A percentile compares a stretch with the other conserved stretches of the same genome.
phyloP scores from a whole-genome alignment of 1,284 basidiomycete genomes.

The Puccinia novopanici region DNA sequence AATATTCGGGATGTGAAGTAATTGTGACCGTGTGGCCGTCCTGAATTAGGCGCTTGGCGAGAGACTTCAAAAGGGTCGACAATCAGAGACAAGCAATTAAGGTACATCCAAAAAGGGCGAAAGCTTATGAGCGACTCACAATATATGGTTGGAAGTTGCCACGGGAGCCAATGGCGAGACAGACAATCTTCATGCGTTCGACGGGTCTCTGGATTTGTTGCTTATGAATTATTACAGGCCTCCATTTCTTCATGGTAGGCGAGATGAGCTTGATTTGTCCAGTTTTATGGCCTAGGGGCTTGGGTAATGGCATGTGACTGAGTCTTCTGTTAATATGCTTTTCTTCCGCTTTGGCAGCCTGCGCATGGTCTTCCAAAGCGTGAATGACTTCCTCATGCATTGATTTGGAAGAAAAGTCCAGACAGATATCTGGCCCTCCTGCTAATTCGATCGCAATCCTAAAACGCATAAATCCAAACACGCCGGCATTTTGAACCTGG shows the following conservation, averaged over 20 bases:
- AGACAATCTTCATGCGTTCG: slow-evolving; percentile 68
- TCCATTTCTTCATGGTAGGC: neutral
- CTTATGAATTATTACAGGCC: slow-evolving; percentile 6
- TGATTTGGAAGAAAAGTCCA: slow-evolving; percentile 54
- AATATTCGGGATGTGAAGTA: slow-evolving; percentile 90
- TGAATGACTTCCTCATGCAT: slow-evolving; percentile 53
- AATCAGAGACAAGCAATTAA: slow-evolving; percentile 25
- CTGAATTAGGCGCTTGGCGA: slow-evolving; percentile 85
- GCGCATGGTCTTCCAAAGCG: neutral
- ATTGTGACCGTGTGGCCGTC: slow-evolving; percentile 84
- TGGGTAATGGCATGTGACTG: slow-evolving; percentile 22
- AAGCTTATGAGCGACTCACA: slow-evolving; percentile 49
- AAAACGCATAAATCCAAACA: slow-evolving; percentile 56
- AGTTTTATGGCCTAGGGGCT: slow-evolving; percentile 22
- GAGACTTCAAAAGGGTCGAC: slow-evolving; percentile 52
- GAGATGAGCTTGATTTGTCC: neutral
- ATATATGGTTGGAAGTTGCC: slow-evolving; percentile 75
- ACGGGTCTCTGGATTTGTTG: slow-evolving; percentile 9
- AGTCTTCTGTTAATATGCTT: slow-evolving; percentile 25
- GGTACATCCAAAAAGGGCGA: neutral
- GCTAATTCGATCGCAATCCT: slow-evolving; percentile 55
- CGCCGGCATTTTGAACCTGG: slow-evolving; percentile 52
- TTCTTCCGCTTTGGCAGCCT: slow-evolving; percentile 11
- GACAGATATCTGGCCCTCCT: slow-evolving; percentile 55
- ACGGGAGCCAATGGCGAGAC: slow-evolving; percentile 89